Conservation (phyloP, 176 grass and related monocot species). For the Bothriochloa decipiens region DNA sequence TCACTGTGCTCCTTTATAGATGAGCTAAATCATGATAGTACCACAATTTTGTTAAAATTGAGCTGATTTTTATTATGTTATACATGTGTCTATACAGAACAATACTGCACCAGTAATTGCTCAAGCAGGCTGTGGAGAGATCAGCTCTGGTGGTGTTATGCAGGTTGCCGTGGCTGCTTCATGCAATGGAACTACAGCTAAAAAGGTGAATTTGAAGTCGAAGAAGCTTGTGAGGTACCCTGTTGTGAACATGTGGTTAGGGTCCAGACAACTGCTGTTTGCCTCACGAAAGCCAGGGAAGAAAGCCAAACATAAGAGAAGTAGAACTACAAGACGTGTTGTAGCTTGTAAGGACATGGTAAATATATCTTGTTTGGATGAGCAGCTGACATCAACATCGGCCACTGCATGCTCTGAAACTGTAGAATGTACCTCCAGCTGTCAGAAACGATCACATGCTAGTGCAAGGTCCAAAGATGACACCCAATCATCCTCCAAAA, state of each 20-base stretch:
- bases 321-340: slow-evolving; percentile 16
- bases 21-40: not conserved
- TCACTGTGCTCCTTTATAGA: not conserved
- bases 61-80: not conserved
- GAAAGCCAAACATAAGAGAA: slow-evolving; percentile 62
- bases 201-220: slow-evolving; percentile 47
- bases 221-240: slow-evolving; percentile 64
- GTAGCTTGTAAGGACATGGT: slow-evolving; percentile 31
- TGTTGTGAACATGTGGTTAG: slow-evolving; percentile 57
- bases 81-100: slow-evolving; percentile 23
- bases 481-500: not conserved
- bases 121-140: not conserved
- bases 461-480: slow-evolving; percentile 24
- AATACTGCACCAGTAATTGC: not conserved
- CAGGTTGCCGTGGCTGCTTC: not conserved
- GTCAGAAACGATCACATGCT: slow-evolving; percentile 27
- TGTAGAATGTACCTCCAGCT: slow-evolving; percentile 27
- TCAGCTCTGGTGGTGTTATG: slow-evolving; percentile 13
- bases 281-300: slow-evolving; percentile 55
- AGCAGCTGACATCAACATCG: slow-evolving; percentile 64
- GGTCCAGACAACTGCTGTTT: slow-evolving; percentile 57
- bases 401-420: not conserved
- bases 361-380: slow-evolving; percentile 29
- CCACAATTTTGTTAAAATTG: not conserved
- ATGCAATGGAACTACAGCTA: slow-evolving; percentile 9